Evolutionary conservation across 768 basidiomycete genomes (phyloP), one percentile per base, ranked within the genome.

Genomic region (Kwoniella sp.): DNA sequence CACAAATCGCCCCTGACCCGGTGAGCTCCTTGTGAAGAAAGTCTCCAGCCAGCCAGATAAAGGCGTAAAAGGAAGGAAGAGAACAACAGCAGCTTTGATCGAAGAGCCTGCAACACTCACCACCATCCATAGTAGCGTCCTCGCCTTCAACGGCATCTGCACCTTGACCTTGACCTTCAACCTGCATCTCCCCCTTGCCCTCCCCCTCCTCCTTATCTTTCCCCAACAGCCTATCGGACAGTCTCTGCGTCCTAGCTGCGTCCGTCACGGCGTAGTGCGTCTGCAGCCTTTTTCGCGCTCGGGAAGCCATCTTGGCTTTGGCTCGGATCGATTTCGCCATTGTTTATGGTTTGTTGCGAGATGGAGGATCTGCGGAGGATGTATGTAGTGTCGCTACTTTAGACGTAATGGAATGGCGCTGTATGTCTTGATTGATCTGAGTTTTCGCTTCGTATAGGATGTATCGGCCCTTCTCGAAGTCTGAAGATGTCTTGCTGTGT

Each of bases 291-390:
- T 78, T 77, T 61, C 72, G 71, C 5, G 69, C 58, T 34, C 79
- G 48, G 20, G 73, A 67, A 29, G 73, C 73, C 45, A 71, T 67
- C 66, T 78, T 77, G 54, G 60, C 61, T 67, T 81, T 81, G 28
- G 75, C 63, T 63, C 79, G 76, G 25, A 79, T 66, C 48, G 79
- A 81, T 71, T 81, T 81, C 23, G 73, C 79, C 79, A 81, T 81
- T 45, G 5, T 45, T 34, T 34, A 13, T 13, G 5, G 34, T 5
- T 34, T 13, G 34, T 5, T 34, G 5, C 5, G 34, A 34, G 34
- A 34, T 34, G 34, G 41, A 17, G n/a, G n/a, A n/a, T n/a, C n/a
- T n/a, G n/a, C n/a, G n/a, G n/a, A n/a, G n/a, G n/a, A n/a, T n/a
- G n/a, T n/a, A n/a, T n/a, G n/a, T n/a, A n/a, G n/a, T n/a, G n/a